A percentile compares a stretch with the other conserved stretches of the same genome.
Conservation (phyloP, 306 rosid species). For the Ammopiptanthus mongolicus region DNA sequence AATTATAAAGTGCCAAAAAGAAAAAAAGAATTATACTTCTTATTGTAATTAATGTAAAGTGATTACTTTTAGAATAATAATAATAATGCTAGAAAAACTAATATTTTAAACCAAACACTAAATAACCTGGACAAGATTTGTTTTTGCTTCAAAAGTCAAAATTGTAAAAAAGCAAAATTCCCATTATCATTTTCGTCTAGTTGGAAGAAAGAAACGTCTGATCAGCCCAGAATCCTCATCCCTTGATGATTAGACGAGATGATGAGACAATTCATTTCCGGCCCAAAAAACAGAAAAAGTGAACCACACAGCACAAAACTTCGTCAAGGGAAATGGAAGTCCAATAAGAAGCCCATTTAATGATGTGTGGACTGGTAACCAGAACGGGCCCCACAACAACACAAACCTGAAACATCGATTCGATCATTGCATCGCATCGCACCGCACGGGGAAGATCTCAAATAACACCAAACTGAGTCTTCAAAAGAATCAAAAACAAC, state of each 20-base stretch:
- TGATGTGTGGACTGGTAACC: background rate
- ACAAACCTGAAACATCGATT: conserved; percentile 36
- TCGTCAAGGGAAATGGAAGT: background rate
- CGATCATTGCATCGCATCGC: conserved; percentile 27
- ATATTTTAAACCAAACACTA: no score
- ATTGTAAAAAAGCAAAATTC: no score
- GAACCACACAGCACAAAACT: no score
- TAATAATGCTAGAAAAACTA: no score
- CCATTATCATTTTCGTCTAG: background rate
- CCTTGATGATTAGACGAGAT: no score
- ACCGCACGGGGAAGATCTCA: conserved; percentile 34
- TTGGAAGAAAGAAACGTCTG: background rate
- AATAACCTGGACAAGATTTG: no score
- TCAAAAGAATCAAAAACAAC: background rate
- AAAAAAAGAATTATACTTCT: no score
- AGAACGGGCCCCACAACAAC: conserved; percentile 37
- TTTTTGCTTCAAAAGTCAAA: no score
- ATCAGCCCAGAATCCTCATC: no score
- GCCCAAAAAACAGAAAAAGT: background rate
- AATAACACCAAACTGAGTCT: conserved; percentile 30
- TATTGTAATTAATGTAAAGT: no score
- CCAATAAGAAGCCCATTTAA: background rate
- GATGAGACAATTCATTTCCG: background rate
- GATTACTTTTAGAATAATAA: no score
- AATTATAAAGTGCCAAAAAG: no score